These are phyloP conservation scores for Daphne laureola DNA, from an alignment of 441 rosid species.

Conservation along the genomic window DNA sequence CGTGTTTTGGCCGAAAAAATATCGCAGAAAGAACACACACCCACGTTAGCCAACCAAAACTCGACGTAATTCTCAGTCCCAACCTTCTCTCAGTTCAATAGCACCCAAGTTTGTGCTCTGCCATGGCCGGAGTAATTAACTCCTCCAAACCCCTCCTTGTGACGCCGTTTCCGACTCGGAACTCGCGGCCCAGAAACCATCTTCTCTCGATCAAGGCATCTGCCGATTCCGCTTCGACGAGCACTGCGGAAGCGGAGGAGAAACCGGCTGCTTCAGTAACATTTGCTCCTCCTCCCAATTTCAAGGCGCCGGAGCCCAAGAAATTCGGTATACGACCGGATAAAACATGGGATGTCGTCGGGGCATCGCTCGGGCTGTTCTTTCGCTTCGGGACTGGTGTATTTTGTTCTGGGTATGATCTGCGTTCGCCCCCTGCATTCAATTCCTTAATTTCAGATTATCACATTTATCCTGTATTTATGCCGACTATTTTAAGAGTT, in stretches of 20 bases:
- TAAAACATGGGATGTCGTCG: constrained; percentile 43
- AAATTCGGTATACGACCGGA: constrained; percentile 55
- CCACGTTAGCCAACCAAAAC: too few species aligned
- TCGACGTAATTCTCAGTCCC: too few species aligned
- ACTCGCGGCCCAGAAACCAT: constrained; percentile 15
- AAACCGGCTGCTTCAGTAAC: constrained; percentile 13
- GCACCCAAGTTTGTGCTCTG: too few species aligned
- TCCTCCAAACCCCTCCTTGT: constrained; percentile 30
- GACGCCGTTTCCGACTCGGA: constrained; percentile 21
- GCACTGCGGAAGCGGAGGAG: constrained; percentile 23
- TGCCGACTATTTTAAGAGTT: too few species aligned
- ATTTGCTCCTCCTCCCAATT: constrained; percentile 63
- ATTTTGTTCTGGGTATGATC: constrained; percentile 65
- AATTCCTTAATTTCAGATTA: neutral
- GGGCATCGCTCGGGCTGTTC: constrained; percentile 62
- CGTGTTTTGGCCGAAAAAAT: too few species aligned
- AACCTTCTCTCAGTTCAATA: too few species aligned
- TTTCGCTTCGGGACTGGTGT: constrained; percentile 77
- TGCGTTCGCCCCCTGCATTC: neutral
- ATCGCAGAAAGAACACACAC: too few species aligned
- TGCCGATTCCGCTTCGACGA: constrained; percentile 35
- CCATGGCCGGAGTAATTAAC: constrained; percentile 56
- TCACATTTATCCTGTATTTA: too few species aligned
- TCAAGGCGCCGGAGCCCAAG: constrained; percentile 73
- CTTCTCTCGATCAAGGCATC: constrained; percentile 41